Evolutionary conservation across 192 early-diverging fungal genomes (phyloP), one percentile per base, ranked within the genome.

Genomic region (Coemansia sp.): DNA sequence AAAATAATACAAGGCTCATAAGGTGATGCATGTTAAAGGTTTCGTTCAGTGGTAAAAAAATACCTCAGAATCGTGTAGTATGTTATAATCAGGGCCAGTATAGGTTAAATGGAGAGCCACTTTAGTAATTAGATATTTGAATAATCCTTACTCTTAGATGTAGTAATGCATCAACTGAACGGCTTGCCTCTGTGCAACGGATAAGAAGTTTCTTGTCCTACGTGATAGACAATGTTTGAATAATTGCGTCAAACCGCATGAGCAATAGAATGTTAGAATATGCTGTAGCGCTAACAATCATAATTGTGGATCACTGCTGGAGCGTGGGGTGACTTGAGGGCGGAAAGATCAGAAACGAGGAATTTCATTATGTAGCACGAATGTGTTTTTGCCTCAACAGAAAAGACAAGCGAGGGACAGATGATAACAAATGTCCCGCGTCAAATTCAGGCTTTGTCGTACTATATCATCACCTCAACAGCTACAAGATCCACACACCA

Each of bases 321-420:
- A 38, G 34, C 34, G 34, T 9, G 34, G 34, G 10, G 34, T 38
- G 34, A 38, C 34, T 38, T 38, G 34, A 38, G 34, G 34, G 34
- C 34, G 34, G 34, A 59, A 30, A 68, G 71, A 73, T 79, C 76
- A 79, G 71, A 79, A 79, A 79, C 71, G 76, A 79, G 76, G 76
- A 79, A 79, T 73, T 73, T 70, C 76, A 78, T 78, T 73, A 59
- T 67, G 41, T 49, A 74, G 67, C 58, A 74, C 67, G 63, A 48
- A 69, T 54, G 54, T 4, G 10, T 38, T 49, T 67, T 74, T 10
- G 64, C 62, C 54, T 79, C 76, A 58, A 79, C 76, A 79, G 58
- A 79, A 58, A 55, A 73, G 76, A 73, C 76, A 79, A 38, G 76
- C 76, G 76, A 79, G 71, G 76, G 76, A 79, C 60, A 58, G 65